Evolutionary conservation across 2,329 filamentous ascomycete species (phyloP), one percentile per base, ranked within the genome.

Genomic region (Diaporthe sp.): DNA sequence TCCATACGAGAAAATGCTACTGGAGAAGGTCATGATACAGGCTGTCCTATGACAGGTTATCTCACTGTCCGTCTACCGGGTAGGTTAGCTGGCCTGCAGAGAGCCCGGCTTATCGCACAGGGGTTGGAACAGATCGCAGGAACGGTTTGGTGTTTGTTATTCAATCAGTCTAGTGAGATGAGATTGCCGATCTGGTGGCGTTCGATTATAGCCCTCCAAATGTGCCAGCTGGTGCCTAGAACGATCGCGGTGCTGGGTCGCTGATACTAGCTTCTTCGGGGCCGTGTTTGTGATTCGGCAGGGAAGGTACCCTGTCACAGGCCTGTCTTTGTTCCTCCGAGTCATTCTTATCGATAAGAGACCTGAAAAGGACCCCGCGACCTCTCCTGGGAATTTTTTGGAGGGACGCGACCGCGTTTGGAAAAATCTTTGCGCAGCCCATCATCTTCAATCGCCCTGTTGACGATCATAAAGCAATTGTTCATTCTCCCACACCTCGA

Each of bases 291-390:
- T 68, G 63, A 51, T 47, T 49, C 8, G 44, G 31, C 63, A 51
- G 22, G 63, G 63, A 51, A 53, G 49, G 65, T 70, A 28, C 65
- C 49, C 25, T 70, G 34, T 34, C 34, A 34, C 34, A 8, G 8
- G 34, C 34, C 34, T 34, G 65, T 39, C 65, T 55, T 70, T 20
- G 49, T 42, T 20, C 63, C 34, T 39, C 44, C 71, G 60, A 73
- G 57, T 53, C 51, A 65, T 37, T 60, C 67, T 75, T 76, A 76
- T 76, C 75, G 75, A 76, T 76, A 75, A 76, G 63, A 4, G 7
- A 10, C 28, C 34, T n/a, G 31, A 55, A 57, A 71, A 28, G 37
- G 61, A 71, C 75, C 73, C 75, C 73, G 67, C 75, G 73, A 51
- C 63, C 47, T 67, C 73, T 60, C 34, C 47, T 42, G 34, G 65